These are phyloP conservation scores for Pseudopyrenochaeta lycopersici DNA, from an alignment of 2,329 filamentous ascomycete genomes.

Conservation along the genomic window DNA sequence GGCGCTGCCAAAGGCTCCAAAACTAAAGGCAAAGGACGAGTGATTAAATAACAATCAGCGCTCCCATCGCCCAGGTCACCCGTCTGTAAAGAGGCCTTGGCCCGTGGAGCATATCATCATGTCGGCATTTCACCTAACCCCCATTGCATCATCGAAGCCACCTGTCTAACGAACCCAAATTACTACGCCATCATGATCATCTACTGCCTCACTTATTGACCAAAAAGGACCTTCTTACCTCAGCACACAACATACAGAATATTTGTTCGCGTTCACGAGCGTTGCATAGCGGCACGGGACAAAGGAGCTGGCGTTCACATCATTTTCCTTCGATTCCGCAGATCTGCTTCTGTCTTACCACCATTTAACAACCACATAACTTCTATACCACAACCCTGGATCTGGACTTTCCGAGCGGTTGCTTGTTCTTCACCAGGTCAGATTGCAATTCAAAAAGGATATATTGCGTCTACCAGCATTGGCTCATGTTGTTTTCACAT, in stretches of 20 bases:
- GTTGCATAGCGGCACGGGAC: slow-evolving; percentile 47
- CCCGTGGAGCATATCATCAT: slow-evolving; percentile 29
- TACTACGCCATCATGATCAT: slow-evolving; percentile 46
- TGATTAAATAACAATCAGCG: slow-evolving; percentile 47
- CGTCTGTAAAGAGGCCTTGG: slow-evolving; percentile 19
- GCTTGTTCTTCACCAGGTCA: not conserved
- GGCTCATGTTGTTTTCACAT: not conserved
- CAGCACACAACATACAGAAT: slow-evolving; percentile 22
- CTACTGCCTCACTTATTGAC: slow-evolving; percentile 37
- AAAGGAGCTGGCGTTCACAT: slow-evolving; percentile 39
- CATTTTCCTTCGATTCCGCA: slow-evolving; percentile 33
- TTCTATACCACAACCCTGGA: slow-evolving; percentile 11
- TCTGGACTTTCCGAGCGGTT: not conserved
- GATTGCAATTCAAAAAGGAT: slow-evolving; percentile 14
- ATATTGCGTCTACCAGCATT: slow-evolving; percentile 9
- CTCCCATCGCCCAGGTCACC: slow-evolving; percentile 22
- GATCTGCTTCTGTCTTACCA: slow-evolving; percentile 33
- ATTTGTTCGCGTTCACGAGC: slow-evolving; percentile 43
- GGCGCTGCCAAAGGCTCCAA: slow-evolving; percentile 62
- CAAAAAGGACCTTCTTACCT: slow-evolving; percentile 12
- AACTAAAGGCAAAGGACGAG: slow-evolving; percentile 50
- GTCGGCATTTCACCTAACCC: slow-evolving; percentile 39
- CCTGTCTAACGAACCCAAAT: slow-evolving; percentile 34
- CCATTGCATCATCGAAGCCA: slow-evolving; percentile 44
- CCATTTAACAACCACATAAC: slow-evolving; percentile 18